Evolutionary conservation across 75 land plant genomes (phyloP).

Genomic region (Sequoia sempervirens): DNA sequence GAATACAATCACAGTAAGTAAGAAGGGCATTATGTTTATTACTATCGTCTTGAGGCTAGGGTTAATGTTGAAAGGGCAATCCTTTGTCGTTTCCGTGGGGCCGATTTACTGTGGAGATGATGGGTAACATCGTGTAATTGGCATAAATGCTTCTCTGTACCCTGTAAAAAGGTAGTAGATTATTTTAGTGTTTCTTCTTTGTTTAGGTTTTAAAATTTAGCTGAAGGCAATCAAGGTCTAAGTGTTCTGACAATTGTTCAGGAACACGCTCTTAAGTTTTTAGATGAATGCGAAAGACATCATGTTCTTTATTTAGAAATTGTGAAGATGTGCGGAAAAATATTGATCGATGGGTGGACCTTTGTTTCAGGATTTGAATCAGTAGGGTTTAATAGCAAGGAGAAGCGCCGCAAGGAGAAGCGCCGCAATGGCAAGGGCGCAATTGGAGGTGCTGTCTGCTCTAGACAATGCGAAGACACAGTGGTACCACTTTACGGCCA

Average conservation of each 20-base stretch:
- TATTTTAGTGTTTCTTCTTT: no score
- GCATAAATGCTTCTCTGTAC: no score
- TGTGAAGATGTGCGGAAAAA: not conserved
- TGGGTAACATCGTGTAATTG: no score
- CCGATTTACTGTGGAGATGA: no score
- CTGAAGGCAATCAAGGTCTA: not conserved
- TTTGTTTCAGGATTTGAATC: constrained; percentile 4
- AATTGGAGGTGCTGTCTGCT: constrained; percentile 7
- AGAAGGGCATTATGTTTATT: not conserved
- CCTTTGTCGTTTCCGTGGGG: no score
- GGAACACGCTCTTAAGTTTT: no score
- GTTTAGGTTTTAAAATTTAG: no score
- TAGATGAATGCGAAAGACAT: no score
- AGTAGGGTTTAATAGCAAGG: not conserved
- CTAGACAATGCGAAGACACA: constrained; percentile 13
- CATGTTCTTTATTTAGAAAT: no score
- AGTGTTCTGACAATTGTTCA: not conserved
- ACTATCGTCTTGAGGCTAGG: no score
- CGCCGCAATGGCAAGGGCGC: not conserved
- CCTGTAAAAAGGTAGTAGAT: not conserved
- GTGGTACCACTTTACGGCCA: constrained; percentile 37
- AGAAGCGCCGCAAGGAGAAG: not conserved
- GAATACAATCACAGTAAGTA: no score
- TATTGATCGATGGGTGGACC: not conserved
- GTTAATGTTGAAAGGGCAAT: no score